phyloP scores from a whole-genome alignment of 2,329 filamentous ascomycete genomes.

The Aureobasidium sp. region DNA sequence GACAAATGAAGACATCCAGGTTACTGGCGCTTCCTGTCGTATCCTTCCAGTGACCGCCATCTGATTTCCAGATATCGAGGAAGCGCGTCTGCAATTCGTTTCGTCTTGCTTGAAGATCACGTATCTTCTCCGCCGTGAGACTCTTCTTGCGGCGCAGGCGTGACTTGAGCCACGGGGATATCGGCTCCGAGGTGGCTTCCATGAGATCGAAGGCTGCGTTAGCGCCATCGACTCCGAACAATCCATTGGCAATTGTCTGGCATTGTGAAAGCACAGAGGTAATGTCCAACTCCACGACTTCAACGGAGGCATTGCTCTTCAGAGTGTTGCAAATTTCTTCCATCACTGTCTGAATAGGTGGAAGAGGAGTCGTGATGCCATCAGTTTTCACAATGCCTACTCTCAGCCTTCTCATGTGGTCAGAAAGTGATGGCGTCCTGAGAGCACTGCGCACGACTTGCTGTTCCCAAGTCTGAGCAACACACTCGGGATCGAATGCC shows the following conservation, averaged over 20 bases:
- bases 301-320: constrained; percentile 31
- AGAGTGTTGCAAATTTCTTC: constrained; percentile 39
- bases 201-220: constrained; percentile 51
- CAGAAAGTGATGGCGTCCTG: background rate
- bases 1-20: constrained; percentile 55
- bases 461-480: constrained; percentile 34
- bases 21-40: constrained; percentile 15
- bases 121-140: constrained; percentile 42
- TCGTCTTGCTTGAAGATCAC: constrained; percentile 48
- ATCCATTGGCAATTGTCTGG: constrained; percentile 49
- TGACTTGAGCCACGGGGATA: constrained; percentile 53
- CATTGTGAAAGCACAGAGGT: constrained; percentile 47
- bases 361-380: constrained; percentile 45
- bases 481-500: constrained; percentile 39
- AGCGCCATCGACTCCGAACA: constrained; percentile 54
- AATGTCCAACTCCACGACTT: constrained; percentile 53
- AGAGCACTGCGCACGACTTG: constrained; percentile 18
- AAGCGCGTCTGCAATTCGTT: constrained; percentile 49
- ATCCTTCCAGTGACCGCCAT: constrained; percentile 29
- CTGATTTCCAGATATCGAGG: constrained; percentile 50
- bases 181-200: constrained; percentile 48
- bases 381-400: constrained; percentile 47
- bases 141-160: constrained; percentile 45
- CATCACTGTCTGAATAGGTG: constrained; percentile 42
- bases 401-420: constrained; percentile 22